Evolutionary conservation across 2,329 filamentous ascomycete genomes (phyloP).

Genomic region (Huntiella omanensis): DNA sequence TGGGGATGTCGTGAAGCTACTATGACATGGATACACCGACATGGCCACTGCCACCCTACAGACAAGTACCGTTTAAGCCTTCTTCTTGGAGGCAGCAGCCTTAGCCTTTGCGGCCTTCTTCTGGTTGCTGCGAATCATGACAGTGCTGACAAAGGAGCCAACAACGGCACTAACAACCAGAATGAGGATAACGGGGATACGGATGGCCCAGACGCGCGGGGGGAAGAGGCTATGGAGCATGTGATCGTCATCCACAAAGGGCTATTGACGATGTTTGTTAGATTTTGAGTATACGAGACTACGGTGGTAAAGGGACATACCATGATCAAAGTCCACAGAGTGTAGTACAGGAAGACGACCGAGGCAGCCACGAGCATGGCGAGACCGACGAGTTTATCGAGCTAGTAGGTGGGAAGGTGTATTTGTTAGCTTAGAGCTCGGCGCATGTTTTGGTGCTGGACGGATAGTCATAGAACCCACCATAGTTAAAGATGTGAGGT

Average conservation of each 20-base stretch:
- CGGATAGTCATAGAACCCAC: background rate
- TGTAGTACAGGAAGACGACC: constrained; percentile 67
- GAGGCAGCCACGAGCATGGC: constrained; percentile 49
- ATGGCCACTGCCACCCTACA: too few relatives aligned
- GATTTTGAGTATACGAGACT: background rate
- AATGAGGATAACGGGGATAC: constrained; percentile 91
- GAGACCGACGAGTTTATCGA: constrained; percentile 64
- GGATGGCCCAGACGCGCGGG: constrained; percentile 94
- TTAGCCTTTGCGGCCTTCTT: constrained; percentile 94
- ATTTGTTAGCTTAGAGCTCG: background rate
- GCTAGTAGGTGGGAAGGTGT: constrained; percentile 31
- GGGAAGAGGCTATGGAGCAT: constrained; percentile 89
- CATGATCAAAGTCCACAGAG: constrained; percentile 94
- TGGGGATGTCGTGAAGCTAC: too few relatives aligned
- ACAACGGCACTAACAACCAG: constrained; percentile 84
- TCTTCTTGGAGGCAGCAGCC: constrained; percentile 60
- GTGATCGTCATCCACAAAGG: constrained; percentile 91
- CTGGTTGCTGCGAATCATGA: constrained; percentile 97
- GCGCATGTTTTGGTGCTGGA: too few relatives aligned
- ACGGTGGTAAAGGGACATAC: constrained; percentile 31
- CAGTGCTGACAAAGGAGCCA: constrained; percentile 83
- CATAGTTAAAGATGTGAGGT: constrained; percentile 4
- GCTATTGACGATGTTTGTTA: constrained; percentile 31
- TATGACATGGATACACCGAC: too few relatives aligned
- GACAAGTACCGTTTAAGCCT: constrained; percentile 35